Conservation (phyloP, 1,284 basidiomycete species). For the Cryptococcus sp. region DNA sequence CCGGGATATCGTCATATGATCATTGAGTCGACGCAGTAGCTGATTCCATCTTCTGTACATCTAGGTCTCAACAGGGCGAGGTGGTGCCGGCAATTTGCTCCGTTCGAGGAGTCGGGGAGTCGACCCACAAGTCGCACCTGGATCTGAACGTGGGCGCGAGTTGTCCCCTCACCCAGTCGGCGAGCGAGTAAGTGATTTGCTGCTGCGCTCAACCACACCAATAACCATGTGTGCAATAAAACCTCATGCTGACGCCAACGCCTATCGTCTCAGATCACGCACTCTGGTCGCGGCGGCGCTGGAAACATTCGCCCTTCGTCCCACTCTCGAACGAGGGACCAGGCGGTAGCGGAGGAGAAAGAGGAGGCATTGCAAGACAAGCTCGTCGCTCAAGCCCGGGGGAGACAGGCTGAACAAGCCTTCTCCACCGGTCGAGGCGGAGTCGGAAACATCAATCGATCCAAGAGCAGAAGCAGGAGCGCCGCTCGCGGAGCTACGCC, state of each 20-base stretch:
- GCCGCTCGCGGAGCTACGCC: conserved; percentile 13
- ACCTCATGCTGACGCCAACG: too few species aligned
- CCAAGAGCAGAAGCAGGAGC: conserved; percentile 33
- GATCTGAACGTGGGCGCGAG: conserved; percentile 47
- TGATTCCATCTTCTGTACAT: too few species aligned
- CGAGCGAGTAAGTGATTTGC: conserved; percentile 35
- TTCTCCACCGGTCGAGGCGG: conserved; percentile 52
- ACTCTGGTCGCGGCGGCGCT: conserved; percentile 52
- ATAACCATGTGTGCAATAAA: too few species aligned
- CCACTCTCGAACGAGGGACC: conserved; percentile 40
- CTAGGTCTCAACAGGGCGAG: conserved; percentile 51
- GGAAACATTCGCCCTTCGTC: conserved; percentile 49
- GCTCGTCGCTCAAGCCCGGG: conserved; percentile 48
- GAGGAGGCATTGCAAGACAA: conserved; percentile 48
- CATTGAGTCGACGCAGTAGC: too few species aligned
- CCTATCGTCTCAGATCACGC: conserved; percentile 32
- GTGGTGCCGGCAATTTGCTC: conserved; percentile 52
- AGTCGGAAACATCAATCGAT: conserved; percentile 46
- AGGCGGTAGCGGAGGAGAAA: conserved; percentile 33
- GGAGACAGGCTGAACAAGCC: conserved; percentile 41
- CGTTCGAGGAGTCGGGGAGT: conserved; percentile 41
- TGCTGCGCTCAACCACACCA: too few species aligned
- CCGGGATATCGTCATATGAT: too few species aligned
- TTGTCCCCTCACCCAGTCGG: conserved; percentile 27
- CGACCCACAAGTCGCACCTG: conserved; percentile 38